phyloP scores from a whole-genome alignment of 495 filamentous ascomycete species.

The Podospora tetraspora region DNA sequence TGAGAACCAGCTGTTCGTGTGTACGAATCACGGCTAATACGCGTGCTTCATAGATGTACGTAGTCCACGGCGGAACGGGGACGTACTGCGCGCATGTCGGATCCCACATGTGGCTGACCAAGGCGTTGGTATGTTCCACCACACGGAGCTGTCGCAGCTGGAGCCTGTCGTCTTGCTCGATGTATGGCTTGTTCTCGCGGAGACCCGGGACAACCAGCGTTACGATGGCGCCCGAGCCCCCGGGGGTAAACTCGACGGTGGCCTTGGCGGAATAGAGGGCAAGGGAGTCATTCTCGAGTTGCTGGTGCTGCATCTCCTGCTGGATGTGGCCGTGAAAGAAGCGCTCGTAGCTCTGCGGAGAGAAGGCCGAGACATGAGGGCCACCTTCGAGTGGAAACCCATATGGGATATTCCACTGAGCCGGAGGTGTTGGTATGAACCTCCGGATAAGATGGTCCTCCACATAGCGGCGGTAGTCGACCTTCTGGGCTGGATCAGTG shows the following conservation, averaged over 20 bases:
- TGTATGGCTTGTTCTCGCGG: conserved; percentile 37
- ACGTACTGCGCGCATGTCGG: neutral
- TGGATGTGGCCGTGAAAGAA: conserved; percentile 22
- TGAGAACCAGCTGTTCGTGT: conserved; percentile 17
- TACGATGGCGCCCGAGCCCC: conserved; percentile 2
- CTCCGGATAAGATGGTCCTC: neutral
- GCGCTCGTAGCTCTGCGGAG: conserved; percentile 15
- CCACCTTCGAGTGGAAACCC: neutral
- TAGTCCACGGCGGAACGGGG: conserved; percentile 24
- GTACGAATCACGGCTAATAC: conserved; percentile 21
- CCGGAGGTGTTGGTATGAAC: conserved; percentile 4
- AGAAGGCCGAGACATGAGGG: neutral
- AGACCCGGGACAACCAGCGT: conserved; percentile 36
- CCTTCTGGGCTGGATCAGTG: conserved; percentile 11
- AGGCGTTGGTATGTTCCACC: conserved; percentile 11
- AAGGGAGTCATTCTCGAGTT: conserved; percentile 21
- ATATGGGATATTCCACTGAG: neutral
- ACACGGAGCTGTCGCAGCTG: conserved; percentile 37
- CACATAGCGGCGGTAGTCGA: conserved; percentile 7
- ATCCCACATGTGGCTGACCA: conserved; percentile 15
- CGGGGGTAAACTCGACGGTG: neutral
- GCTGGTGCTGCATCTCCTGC: conserved; percentile 18
- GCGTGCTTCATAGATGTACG: conserved; percentile 24
- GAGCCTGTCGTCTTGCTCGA: conserved; percentile 41
- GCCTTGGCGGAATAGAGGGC: conserved; percentile 20